Conservation (phyloP, 1,284 basidiomycete species). For the Boletellus dicymbophilus region DNA sequence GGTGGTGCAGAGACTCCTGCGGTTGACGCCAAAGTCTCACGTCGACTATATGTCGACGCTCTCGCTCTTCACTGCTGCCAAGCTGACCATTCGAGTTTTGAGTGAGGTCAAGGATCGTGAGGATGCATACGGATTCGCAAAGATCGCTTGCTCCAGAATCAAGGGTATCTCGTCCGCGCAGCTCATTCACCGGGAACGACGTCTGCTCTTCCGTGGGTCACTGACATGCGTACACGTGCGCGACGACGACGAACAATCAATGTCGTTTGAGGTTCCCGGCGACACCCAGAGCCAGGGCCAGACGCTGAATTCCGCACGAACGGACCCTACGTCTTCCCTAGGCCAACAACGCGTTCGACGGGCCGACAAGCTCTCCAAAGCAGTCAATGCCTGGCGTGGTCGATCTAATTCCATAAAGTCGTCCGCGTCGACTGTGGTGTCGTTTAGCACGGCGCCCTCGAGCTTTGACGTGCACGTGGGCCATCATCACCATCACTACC, state of each 20-base stretch:
- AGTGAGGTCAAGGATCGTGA: conserved; percentile 83
- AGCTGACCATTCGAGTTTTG: conserved; percentile 72
- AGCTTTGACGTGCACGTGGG: conserved; percentile 25
- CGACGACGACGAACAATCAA: conserved; percentile 12
- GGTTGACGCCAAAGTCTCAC: conserved; percentile 69
- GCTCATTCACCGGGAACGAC: conserved; percentile 70
- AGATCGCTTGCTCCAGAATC: conserved; percentile 60
- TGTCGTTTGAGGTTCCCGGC: neutral
- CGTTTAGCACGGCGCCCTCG: conserved; percentile 33
- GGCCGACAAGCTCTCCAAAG: conserved; percentile 29
- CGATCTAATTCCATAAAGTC: conserved; percentile 49
- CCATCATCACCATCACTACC: no score
- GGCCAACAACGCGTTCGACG: conserved; percentile 9
- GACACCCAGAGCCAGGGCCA: neutral
- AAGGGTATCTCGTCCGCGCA: conserved; percentile 53
- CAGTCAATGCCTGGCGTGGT: conserved; percentile 35
- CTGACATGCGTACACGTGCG: conserved; percentile 40
- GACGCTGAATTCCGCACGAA: neutral
- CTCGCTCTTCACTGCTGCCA: conserved; percentile 65
- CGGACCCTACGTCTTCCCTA: conserved; percentile 3
- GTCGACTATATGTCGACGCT: conserved; percentile 68
- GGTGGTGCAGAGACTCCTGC: conserved; percentile 54
- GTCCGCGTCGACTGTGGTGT: conserved; percentile 43
- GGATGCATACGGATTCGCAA: conserved; percentile 77
- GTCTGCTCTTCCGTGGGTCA: conserved; percentile 70